Evolutionary conservation across 306 rosid genomes (phyloP).

Genomic region (Leucaena leucocephala): DNA sequence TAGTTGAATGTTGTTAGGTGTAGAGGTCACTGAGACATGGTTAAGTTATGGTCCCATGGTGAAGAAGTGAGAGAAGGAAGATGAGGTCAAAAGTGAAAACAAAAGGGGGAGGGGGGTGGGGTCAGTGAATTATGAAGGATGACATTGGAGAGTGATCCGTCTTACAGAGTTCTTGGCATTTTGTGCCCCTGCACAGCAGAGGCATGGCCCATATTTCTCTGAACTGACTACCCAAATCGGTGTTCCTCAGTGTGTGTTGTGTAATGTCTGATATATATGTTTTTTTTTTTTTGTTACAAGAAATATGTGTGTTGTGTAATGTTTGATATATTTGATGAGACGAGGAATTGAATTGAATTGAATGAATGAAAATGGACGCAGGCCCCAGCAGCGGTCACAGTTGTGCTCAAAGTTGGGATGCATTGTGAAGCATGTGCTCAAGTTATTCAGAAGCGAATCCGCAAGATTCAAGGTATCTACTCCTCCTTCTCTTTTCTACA

Average conservation of each 20-base stretch:
- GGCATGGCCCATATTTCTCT: not conserved
- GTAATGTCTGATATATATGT: too few species aligned
- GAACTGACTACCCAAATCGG: not conserved
- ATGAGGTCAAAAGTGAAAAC: not conserved
- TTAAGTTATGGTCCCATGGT: too few species aligned
- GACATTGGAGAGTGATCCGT: not conserved
- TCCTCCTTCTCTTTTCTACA: too few species aligned
- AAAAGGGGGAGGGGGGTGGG: not conserved
- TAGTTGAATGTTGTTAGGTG: too few species aligned
- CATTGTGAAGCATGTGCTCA: constrained; percentile 97
- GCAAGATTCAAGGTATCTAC: constrained; percentile 72
- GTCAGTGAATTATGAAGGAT: too few species aligned
- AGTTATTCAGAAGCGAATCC: constrained; percentile 67
- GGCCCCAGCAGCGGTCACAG: constrained; percentile 71
- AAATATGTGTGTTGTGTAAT: not conserved
- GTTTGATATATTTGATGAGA: not conserved
- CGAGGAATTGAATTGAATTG: not conserved
- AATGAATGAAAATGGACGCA: constrained; percentile 10
- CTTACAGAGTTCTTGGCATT: not conserved
- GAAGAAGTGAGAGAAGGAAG: not conserved
- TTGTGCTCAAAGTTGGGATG: constrained; percentile 70
- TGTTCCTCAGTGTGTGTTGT: not conserved
- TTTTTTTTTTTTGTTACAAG: too few species aligned
- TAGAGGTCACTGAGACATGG: too few species aligned
- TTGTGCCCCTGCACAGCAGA: not conserved